Base-by-base conservation (phyloP, 2,329 filamentous ascomycete species). In the Diaporthe vaccinii region DNA sequence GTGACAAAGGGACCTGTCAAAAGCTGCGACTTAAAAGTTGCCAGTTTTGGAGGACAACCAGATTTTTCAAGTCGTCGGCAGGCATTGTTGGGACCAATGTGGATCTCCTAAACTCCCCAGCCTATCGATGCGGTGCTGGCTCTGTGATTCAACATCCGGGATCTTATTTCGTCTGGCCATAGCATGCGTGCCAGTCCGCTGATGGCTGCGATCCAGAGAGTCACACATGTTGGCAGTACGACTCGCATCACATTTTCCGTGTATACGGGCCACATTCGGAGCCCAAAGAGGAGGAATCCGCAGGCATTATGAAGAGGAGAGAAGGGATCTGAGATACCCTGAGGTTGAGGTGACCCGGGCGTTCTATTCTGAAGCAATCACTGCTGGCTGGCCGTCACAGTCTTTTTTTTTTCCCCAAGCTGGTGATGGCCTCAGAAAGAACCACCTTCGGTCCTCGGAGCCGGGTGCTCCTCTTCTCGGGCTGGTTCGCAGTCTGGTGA, bases 271-370 rank as follows among this genome's bases (percentile, higher is more conserved):
- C 58, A 41, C 12, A 6, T 8, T 17, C 25, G 10, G 5, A 12
- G 4, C 5, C 4, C 20, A 12, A 14, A 7, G 2, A 7, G 9
- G 20, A 28, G 15, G n/a, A 7, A 2, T 20, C 7, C 14, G 12
- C 14, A 9, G n/a, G 6, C 14, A 25, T 62, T 4, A 9, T 36
- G 1, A 7, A 6, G 39, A 28, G 7, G n/a, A 44, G 36, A 28
- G 6, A 3, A n/a, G 10, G 36, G 2, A 4, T 1, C 20, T 1
- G n/a, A 14, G 2, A 20, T 9, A 15, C 28, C 6, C 1, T 20
- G 58, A 14, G 3, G n/a, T 1, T 10, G 58, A 1, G 9, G 14
- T 41, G 7, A n/a, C n/a, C 9, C 34, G n/a, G 39, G 5, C 6
- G n/a, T 20, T 17, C 12, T 9, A n/a, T 28, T n/a, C n/a, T n/a